These are phyloP conservation scores for Marchantia paleacea DNA, from an alignment of 225 moss, liverwort and hornwort species.

Conservation along the genomic window DNA sequence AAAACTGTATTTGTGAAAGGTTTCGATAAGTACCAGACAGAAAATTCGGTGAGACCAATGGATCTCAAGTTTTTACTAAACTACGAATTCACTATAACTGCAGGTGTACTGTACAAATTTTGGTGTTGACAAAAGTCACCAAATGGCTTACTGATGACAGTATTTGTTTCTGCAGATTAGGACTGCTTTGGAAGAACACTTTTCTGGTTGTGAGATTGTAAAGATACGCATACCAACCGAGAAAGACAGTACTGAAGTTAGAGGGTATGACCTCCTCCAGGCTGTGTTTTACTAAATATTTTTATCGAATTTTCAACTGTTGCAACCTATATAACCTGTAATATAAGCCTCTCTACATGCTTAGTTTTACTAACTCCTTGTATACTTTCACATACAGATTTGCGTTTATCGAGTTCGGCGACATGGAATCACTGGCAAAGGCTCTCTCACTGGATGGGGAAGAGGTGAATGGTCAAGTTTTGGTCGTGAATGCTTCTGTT, in stretches of 20 bases:
- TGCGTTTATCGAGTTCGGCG: constrained; percentile 51
- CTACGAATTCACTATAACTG: not conserved
- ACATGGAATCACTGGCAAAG: constrained; percentile 17
- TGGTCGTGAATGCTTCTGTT: constrained; percentile 31
- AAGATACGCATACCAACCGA: constrained; percentile 26
- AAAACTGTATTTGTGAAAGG: constrained; percentile 30
- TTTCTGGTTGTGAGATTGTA: constrained; percentile 26
- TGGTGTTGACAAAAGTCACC: not conserved
- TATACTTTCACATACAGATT: constrained; percentile 24
- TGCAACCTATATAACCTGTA: not conserved
- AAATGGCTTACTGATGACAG: not conserved
- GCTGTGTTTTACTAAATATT: too few species aligned
- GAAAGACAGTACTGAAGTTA: constrained; percentile 15
- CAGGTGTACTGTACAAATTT: not conserved
- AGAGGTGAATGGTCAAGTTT: constrained; percentile 18
- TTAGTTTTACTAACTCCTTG: not conserved
- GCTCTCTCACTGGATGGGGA: constrained; percentile 28
- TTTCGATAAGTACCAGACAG: constrained; percentile 24
- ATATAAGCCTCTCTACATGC: not conserved
- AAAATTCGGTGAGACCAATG: constrained; percentile 21
- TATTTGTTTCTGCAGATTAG: constrained; percentile 27
- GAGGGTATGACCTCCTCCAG: constrained; percentile 8
- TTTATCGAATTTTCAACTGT: not conserved
- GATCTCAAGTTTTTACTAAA: not conserved
- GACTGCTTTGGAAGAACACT: constrained; percentile 28